Conservation (phyloP, 2,329 filamentous ascomycete genomes). For the Rutstroemia sp. region DNA sequence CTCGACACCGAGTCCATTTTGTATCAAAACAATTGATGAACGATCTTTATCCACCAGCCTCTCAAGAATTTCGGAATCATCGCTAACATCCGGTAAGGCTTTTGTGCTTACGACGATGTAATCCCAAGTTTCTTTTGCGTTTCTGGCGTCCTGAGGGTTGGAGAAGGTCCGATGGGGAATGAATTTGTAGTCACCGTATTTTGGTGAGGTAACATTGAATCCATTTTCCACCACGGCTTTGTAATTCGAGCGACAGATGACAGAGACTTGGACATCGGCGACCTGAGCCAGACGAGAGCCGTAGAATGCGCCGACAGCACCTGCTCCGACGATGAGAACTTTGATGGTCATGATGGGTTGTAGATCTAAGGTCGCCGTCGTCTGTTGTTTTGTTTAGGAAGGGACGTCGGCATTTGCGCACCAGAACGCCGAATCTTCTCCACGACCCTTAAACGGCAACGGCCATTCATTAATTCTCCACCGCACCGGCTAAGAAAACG, state of each 20-base stretch:
- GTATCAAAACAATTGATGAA: conserved; percentile 25
- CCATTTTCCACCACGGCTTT: conserved; percentile 51
- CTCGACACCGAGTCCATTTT: conserved; percentile 29
- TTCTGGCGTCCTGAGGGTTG: conserved; percentile 39
- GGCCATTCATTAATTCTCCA: too few relatives aligned
- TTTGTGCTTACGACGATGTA: conserved; percentile 29
- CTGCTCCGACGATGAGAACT: conserved; percentile 57
- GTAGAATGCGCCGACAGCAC: conserved; percentile 67
- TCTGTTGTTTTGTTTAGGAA: too few relatives aligned
- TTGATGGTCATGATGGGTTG: conserved; percentile 29
- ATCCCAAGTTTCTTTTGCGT: conserved; percentile 35
- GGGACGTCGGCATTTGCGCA: neutral
- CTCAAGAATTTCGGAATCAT: conserved; percentile 24
- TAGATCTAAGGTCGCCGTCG: too few relatives aligned
- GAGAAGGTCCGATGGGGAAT: conserved; percentile 54
- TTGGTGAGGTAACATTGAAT: conserved; percentile 56
- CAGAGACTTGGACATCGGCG: conserved; percentile 48
- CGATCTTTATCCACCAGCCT: conserved; percentile 21
- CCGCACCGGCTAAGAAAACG: too few relatives aligned
- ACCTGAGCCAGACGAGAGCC: conserved; percentile 59
- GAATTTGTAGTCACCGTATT: conserved; percentile 62
- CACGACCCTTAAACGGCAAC: too few relatives aligned
- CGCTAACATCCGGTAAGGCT: conserved; percentile 26
- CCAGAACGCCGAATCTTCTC: neutral
- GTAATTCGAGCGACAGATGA: conserved; percentile 71